These are phyloP conservation scores for Ceratonia siliqua DNA, from an alignment of 306 rosid genomes.

Conservation along the genomic window DNA sequence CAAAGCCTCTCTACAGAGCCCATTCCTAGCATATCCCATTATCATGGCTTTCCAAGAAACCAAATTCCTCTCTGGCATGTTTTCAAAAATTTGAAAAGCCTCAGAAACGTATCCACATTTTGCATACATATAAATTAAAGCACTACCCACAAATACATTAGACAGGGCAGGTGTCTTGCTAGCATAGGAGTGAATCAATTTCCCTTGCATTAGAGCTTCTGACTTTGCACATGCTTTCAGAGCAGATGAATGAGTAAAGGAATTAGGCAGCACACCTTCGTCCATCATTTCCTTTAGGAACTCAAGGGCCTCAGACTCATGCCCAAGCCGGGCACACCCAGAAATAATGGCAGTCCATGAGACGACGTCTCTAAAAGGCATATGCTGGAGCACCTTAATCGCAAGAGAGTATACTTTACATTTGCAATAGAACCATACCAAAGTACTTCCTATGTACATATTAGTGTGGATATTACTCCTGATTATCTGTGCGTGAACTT, in stretches of 20 bases:
- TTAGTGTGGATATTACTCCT: conserved; percentile 47
- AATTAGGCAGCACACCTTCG: conserved; percentile 84
- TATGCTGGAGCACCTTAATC: conserved; percentile 62
- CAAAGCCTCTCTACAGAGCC: conserved; percentile 74
- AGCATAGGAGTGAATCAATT: conserved; percentile 73
- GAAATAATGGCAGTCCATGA: conserved; percentile 97
- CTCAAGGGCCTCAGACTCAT: conserved; percentile 71
- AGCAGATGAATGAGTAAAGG: conserved; percentile 78
- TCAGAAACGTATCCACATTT: conserved; percentile 77
- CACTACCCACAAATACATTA: conserved; percentile 82
- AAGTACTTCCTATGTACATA: conserved; percentile 62
- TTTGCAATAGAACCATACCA: conserved; percentile 94
- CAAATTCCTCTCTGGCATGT: conserved; percentile 77
- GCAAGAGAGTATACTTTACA: conserved; percentile 68
- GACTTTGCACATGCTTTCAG: conserved; percentile 80
- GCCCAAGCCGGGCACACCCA: conserved; percentile 67
- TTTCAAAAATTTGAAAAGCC: conserved; percentile 76
- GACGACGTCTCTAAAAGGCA: conserved; percentile 82
- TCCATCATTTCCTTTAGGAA: conserved; percentile 71
- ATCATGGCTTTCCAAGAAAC: conserved; percentile 94
- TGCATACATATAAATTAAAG: conserved; percentile 80
- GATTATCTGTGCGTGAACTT: conserved; percentile 78
- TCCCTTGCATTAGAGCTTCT: conserved; percentile 63
- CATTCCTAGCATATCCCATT: conserved; percentile 81
- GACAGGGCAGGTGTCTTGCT: conserved; percentile 67